phyloP scores from a whole-genome alignment of 2,329 filamentous ascomycete species.

The Orbilia brochopaga region DNA sequence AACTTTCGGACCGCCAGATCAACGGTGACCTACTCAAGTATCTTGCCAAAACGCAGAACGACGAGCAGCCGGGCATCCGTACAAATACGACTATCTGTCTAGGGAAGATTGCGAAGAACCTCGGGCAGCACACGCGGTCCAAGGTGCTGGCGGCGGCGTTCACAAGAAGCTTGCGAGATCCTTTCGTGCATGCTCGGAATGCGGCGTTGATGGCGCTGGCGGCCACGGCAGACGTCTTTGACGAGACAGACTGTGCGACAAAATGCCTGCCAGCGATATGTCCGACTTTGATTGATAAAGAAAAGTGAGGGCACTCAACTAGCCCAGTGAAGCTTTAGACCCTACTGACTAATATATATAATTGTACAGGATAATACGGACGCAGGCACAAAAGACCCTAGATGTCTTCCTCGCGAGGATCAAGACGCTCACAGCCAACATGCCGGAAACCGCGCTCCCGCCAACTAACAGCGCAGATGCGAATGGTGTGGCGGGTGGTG shows the following conservation, averaged over 20 bases:
- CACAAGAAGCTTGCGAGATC: slow-evolving; percentile 83
- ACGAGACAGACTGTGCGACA: slow-evolving; percentile 83
- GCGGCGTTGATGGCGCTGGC: slow-evolving; percentile 83
- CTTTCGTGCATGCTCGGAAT: slow-evolving; percentile 91
- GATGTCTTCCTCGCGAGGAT: slow-evolving; percentile 84
- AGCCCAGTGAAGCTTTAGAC: neutral
- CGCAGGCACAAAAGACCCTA: slow-evolving; percentile 87
- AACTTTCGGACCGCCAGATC: slow-evolving; percentile 83
- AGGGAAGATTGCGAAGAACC: slow-evolving; percentile 90
- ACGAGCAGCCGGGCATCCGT: slow-evolving; percentile 94
- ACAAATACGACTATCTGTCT: slow-evolving; percentile 98
- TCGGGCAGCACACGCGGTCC: slow-evolving; percentile 76
- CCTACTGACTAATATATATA: neutral
- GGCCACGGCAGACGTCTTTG: slow-evolving; percentile 84
- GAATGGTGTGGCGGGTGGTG: slow-evolving; percentile 59
- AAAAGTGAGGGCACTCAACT: slow-evolving; percentile 66
- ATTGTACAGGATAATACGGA: slow-evolving; percentile 71
- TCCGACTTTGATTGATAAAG: slow-evolving; percentile 86
- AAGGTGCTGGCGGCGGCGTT: slow-evolving; percentile 96
- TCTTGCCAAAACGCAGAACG: slow-evolving; percentile 93
- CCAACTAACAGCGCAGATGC: slow-evolving; percentile 61
- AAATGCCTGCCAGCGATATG: slow-evolving; percentile 85
- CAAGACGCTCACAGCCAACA: slow-evolving; percentile 74
- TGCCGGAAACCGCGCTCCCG: slow-evolving; percentile 81
- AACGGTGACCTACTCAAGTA: slow-evolving; percentile 92